phyloP scores from a whole-genome alignment of 805 yeast species.

The Saitoella complicata region DNA sequence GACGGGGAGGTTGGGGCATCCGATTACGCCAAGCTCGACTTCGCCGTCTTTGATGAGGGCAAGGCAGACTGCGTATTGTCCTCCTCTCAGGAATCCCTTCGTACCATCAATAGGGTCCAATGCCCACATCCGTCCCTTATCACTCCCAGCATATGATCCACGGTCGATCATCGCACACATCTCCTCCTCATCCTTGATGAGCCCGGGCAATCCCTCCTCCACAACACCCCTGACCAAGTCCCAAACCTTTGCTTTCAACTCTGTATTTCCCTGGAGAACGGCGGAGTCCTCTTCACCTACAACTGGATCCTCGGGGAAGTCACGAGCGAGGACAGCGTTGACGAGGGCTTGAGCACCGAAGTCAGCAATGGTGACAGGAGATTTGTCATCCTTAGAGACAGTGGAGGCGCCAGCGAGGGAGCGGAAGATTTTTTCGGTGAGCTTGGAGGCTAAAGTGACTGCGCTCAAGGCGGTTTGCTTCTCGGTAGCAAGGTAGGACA shows the following conservation, averaged over 20 bases:
- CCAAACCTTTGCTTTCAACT: conserved; percentile 40
- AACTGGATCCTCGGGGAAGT: conserved; percentile 70
- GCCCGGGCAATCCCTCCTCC: background rate
- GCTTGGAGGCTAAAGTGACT: conserved; percentile 67
- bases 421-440: conserved; percentile 53
- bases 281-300: conserved; percentile 91
- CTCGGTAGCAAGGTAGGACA: conserved; percentile 34
- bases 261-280: conserved; percentile 37
- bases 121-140: conserved; percentile 78
- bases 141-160: conserved; percentile 58
- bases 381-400: conserved; percentile 67
- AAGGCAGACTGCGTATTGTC: conserved; percentile 90
- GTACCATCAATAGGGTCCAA: conserved; percentile 98
- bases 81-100: conserved; percentile 87
- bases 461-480: conserved; percentile 72
- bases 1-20: conserved; percentile 79
- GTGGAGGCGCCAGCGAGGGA: conserved; percentile 20
- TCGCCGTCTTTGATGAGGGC: conserved; percentile 76
- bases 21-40: conserved; percentile 82
- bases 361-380: conserved; percentile 94
- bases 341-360: conserved; percentile 91
- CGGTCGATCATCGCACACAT: conserved; percentile 54
- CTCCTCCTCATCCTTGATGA: conserved; percentile 25
- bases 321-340: conserved; percentile 60
- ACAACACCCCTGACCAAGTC: conserved; percentile 42